Evolutionary conservation across 352 stramenopile species (phyloP), one percentile per base, ranked within the genome.

Genomic region (Phytophthora hybrid): DNA sequence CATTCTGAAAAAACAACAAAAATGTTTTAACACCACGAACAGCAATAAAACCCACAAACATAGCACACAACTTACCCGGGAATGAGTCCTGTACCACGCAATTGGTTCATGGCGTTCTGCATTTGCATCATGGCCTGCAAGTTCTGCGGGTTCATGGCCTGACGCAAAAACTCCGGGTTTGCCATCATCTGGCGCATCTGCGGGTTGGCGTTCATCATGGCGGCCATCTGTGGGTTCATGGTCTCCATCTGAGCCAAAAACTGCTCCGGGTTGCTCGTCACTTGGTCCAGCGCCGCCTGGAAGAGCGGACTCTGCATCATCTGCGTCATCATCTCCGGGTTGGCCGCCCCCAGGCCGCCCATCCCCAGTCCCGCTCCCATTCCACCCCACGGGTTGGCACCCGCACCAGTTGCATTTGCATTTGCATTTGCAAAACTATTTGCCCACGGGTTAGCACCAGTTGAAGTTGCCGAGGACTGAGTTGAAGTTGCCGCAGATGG

Each of bases 91-190:
- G 85, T 82, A 5, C 79, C 64, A 34, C 88, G 89, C 32, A 97
- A 76, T 67, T 97, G 91, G 63, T 84, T 89, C 90, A 97, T 97
- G 13, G 89, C 89, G 54, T 72, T 87, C 69, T 98, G 92, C 85
- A 98, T 93, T 73, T 98, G 91, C 81, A 97, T 90, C 85, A 98
- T 95, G 16, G 92, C 92, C 72, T 97, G 91, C 16, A 98, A 73
- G 76, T 97, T 98, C 66, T 96, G 84, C 34, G 92, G 92, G 79
- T 98, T 96, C 82, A 96, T 92, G 66, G 93, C 92, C 23, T 88
- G 81, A 18, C 88, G 88, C 23, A 97, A 61, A 21, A 96, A 93
- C 39, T 96, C 86, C 5, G 92, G 92, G 77, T 97, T 97, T 63
- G 84, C 81, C 85, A 98, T 90, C 91, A 96, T 96, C 74, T 97